Evolutionary conservation across 1,284 basidiomycete genomes (phyloP).

Genomic region (Ganoderma resinaceum): DNA sequence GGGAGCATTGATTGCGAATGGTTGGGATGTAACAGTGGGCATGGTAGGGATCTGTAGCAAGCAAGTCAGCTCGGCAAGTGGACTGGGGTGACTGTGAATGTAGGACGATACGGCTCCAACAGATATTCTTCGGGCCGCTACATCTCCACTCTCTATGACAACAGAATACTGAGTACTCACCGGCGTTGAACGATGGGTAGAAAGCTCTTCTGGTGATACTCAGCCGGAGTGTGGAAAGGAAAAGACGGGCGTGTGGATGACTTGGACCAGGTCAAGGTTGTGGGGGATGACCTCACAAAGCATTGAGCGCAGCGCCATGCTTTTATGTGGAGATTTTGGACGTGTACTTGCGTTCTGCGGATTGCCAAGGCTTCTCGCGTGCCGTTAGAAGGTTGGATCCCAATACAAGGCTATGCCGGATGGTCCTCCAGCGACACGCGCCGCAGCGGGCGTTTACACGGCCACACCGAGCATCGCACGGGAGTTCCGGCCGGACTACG

Average conservation of each 20-base stretch:
- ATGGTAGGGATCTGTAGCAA: conserved; percentile 5
- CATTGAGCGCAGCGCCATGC: neutral
- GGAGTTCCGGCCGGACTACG: conserved; percentile 23
- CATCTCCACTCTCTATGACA: neutral
- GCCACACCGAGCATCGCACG: neutral
- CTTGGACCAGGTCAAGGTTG: neutral
- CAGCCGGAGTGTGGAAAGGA: neutral
- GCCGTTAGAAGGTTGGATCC: neutral
- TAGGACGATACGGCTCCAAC: neutral
- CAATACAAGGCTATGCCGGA: neutral
- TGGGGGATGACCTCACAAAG: neutral
- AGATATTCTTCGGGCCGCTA: neutral
- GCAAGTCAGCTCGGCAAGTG: neutral
- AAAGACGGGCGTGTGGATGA: neutral
- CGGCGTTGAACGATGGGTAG: neutral
- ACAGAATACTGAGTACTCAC: neutral
- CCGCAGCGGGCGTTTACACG: neutral
- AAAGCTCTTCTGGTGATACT: neutral
- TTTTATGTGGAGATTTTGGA: neutral
- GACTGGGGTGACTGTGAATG: neutral
- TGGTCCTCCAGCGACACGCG: neutral
- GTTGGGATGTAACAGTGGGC: conserved; percentile 23
- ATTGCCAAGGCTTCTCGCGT: neutral
- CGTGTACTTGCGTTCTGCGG: neutral
- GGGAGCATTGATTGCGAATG: conserved; percentile 21